Evolutionary conservation across 306 rosid genomes (phyloP).

Genomic region (Ochetophila trinervis): DNA sequence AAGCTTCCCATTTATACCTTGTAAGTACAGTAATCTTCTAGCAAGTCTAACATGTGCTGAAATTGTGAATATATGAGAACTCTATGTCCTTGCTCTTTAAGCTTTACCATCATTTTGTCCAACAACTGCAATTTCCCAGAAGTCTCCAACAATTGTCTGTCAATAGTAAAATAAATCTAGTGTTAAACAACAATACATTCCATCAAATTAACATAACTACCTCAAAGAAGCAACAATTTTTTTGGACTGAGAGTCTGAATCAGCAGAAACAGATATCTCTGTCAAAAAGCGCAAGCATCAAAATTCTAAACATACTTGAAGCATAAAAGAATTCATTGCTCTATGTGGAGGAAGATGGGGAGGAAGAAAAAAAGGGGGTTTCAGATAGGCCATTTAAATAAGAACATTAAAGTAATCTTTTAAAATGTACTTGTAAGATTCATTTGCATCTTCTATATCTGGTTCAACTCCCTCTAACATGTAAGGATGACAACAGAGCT

Average conservation of each 20-base stretch:
- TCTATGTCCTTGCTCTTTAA: conserved; percentile 94
- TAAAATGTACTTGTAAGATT: conserved; percentile 59
- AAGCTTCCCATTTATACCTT: conserved; percentile 46
- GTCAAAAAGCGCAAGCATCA: background rate
- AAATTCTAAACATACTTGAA: background rate
- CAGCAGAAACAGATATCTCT: background rate
- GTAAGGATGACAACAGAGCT: conserved; percentile 96
- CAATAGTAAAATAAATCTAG: conserved; percentile 25
- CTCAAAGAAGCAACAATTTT: background rate
- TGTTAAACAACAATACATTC: background rate
- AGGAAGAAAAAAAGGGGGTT: background rate
- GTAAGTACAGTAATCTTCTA: conserved; percentile 89
- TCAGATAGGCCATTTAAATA: conserved; percentile 15
- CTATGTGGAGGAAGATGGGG: too few relatives aligned
- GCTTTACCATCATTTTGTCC: conserved; percentile 98
- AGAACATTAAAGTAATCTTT: conserved; percentile 11
- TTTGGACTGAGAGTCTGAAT: background rate
- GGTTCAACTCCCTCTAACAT: conserved; percentile 99
- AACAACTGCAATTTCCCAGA: conserved; percentile 94
- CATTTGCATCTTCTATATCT: conserved; percentile 74
- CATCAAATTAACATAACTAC: background rate
- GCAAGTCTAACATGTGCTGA: conserved; percentile 94
- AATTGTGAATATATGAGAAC: conserved; percentile 96
- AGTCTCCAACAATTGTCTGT: conserved; percentile 89
- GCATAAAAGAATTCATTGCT: background rate